A percentile compares a stretch with the other conserved stretches of the same genome.
phyloP scores from a whole-genome alignment of 495 filamentous ascomycete species.

The Neurospora sp. region DNA sequence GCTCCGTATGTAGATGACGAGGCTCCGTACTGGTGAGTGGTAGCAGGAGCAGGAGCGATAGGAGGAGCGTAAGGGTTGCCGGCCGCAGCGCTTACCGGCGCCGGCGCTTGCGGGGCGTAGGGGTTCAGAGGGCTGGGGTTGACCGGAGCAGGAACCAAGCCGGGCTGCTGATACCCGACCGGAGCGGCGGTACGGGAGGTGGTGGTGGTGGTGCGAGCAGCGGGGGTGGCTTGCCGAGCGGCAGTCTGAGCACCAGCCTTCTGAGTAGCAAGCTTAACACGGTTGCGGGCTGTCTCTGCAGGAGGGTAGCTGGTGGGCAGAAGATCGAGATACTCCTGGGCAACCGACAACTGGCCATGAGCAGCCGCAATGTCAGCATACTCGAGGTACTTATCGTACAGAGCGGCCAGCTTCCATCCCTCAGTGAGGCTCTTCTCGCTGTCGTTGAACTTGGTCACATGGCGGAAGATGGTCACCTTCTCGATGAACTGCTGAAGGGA shows the following conservation, averaged over 20 bases:
- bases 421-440: constrained; percentile 54
- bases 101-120: constrained; percentile 23
- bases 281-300: constrained; percentile 76
- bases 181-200: constrained; percentile 23
- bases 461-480: constrained; percentile 94
- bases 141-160: constrained; percentile 19
- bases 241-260: constrained; percentile 41
- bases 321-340: constrained; percentile 85
- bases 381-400: constrained; percentile 94
- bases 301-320: constrained; percentile 78
- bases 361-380: constrained; percentile 92
- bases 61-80: constrained; percentile 56
- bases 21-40: constrained; percentile 18
- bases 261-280: constrained; percentile 75
- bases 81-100: constrained; percentile 28
- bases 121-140: constrained; percentile 26
- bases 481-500: constrained; percentile 90
- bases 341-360: constrained; percentile 76
- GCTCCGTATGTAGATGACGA: constrained; percentile 28
- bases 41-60: constrained; percentile 29
- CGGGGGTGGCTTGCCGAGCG: constrained; percentile 17
- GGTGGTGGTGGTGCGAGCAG: constrained; percentile 9
- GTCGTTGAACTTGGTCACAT: constrained; percentile 87
- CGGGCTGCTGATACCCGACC: constrained; percentile 29
- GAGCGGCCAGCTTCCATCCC: constrained; percentile 77